Percentiles rank a stretch among this genome's conserved stretches.
Evolutionary conservation across 2,329 filamentous ascomycete genomes (phyloP).

Genomic region (Chaetomium olivaceum): DNA sequence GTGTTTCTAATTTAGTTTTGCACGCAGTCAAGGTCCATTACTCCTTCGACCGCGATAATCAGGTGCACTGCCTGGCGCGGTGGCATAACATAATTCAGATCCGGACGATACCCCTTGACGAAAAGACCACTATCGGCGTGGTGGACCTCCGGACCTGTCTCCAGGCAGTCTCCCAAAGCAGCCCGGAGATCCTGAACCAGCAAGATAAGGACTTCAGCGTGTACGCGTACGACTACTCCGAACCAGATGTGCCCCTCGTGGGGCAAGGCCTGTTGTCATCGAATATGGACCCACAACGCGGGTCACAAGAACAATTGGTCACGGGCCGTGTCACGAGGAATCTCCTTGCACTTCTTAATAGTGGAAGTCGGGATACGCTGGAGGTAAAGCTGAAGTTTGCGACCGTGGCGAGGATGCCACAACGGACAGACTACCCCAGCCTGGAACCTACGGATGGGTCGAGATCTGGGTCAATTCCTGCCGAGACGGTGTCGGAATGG

Average conservation of each 20-base stretch:
- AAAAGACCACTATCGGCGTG: constrained; percentile 77
- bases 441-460: constrained; percentile 30
- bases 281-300: constrained; percentile 63
- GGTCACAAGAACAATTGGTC: constrained; percentile 62
- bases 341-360: constrained; percentile 77
- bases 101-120: constrained; percentile 78
- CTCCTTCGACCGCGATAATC: constrained; percentile 87
- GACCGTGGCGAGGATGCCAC: constrained; percentile 64
- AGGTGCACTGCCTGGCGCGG: constrained; percentile 85
- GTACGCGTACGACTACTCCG: constrained; percentile 95
- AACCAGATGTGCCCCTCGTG: constrained; percentile 88
- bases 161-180: constrained; percentile 73
- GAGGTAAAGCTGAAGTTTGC: constrained; percentile 91
- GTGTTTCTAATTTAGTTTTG: constrained; percentile 23
- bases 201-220: constrained; percentile 86
- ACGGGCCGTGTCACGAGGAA: constrained; percentile 91
- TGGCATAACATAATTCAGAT: constrained; percentile 78
- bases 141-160: constrained; percentile 86
- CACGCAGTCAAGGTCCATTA: constrained; percentile 88
- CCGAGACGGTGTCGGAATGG: constrained; percentile 70
- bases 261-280: constrained; percentile 94
- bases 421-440: constrained; percentile 33
- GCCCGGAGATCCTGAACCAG: constrained; percentile 79
- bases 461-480: constrained; percentile 46
- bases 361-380: constrained; percentile 80